These are phyloP conservation scores for Stagonosporopsis cucurbitacearum DNA, from an alignment of 2,329 filamentous ascomycete species.

Conservation along the genomic window DNA sequence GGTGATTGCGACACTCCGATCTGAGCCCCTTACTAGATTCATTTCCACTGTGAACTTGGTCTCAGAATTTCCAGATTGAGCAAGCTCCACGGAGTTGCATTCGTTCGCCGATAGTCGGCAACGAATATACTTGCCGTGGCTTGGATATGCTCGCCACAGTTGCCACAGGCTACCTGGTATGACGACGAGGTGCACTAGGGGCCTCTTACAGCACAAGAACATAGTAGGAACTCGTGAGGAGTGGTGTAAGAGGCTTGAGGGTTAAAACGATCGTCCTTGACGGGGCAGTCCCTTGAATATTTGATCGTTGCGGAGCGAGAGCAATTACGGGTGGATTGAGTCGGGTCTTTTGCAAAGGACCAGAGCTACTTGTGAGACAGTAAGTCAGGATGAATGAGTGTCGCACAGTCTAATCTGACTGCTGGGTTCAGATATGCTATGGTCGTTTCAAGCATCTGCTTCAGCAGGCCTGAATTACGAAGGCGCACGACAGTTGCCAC, in stretches of 20 bases:
- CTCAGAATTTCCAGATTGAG: neutral
- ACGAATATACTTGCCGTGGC: constrained; percentile 3
- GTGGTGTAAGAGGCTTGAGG: neutral
- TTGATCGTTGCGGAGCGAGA: neutral
- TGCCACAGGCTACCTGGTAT: constrained; percentile 10
- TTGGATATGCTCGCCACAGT: constrained; percentile 17
- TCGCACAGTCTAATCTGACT: neutral
- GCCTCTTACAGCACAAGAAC: neutral
- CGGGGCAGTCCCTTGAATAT: neutral
- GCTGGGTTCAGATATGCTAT: neutral
- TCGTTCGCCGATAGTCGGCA: constrained; percentile 16
- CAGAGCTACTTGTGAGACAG: neutral
- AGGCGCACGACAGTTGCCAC: constrained; percentile 1
- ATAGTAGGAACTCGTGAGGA: constrained; percentile 4
- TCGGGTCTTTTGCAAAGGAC: constrained; percentile 2
- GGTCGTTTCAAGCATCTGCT: constrained; percentile 8
- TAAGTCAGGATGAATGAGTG: neutral
- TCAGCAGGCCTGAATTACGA: constrained; percentile 1
- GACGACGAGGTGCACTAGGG: constrained; percentile 10
- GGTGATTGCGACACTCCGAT: neutral
- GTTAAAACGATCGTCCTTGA: neutral
- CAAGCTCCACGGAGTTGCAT: neutral
- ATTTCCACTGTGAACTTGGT: neutral
- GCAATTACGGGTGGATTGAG: neutral
- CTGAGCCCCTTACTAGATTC: neutral